A percentile compares a stretch with the other conserved stretches of the same genome.
Conservation (phyloP, 768 basidiomycete species). For the Boletus reticulatus region DNA sequence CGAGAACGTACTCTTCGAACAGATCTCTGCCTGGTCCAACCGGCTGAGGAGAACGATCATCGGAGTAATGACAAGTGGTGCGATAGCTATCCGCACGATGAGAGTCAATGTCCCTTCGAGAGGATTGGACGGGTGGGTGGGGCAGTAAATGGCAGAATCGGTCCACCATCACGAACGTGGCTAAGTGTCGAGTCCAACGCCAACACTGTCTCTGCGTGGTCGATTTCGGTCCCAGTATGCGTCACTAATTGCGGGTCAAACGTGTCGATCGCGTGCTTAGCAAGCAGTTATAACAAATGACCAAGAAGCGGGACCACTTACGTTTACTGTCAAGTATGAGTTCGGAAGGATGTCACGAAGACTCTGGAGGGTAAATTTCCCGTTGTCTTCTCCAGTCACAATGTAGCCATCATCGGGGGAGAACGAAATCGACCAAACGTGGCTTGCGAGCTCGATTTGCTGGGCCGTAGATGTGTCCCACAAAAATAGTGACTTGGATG, state of each 20-base stretch:
- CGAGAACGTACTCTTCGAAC: slow-evolving; percentile 67
- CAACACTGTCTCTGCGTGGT: not conserved
- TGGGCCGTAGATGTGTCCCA: not conserved
- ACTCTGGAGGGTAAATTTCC: not conserved
- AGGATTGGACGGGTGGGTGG: slow-evolving; percentile 6
- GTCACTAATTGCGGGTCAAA: not conserved
- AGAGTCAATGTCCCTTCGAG: slow-evolving; percentile 82
- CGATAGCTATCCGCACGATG: slow-evolving; percentile 82
- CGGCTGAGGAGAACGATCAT: slow-evolving; percentile 63
- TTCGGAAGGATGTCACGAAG: not conserved
- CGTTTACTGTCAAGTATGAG: not conserved
- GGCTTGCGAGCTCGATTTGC: not conserved
- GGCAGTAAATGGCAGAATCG: not conserved
- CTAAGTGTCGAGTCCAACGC: too few species aligned
- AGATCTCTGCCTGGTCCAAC: slow-evolving; percentile 40
- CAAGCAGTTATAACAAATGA: not conserved
- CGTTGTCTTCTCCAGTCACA: not conserved
- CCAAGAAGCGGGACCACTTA: not conserved
- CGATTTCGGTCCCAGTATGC: too few species aligned
- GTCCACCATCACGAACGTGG: not conserved
- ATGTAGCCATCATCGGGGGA: not conserved
- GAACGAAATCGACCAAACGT: not conserved
- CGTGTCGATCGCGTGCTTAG: too few species aligned
- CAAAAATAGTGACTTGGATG: not conserved
- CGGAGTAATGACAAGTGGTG: slow-evolving; percentile 77